Evolutionary conservation across 148 eudicot species (phyloP), one percentile per base, ranked within the genome.

Genomic region (Rhododendron ferrugineum): DNA sequence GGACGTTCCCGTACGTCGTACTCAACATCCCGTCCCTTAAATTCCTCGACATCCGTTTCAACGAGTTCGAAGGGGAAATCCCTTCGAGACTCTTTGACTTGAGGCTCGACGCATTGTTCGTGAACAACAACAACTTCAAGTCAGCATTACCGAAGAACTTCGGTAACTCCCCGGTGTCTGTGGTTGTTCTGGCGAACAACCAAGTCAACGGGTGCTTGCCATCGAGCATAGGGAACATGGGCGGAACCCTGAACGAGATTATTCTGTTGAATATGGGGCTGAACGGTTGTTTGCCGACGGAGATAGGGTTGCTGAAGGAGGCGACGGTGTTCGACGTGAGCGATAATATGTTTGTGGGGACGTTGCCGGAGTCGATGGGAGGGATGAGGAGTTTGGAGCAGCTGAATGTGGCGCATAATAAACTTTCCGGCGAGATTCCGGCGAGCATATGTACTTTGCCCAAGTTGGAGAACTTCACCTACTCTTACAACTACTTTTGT

Each of bases 161-260:
- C 6, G 96, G 93, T 0, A 91, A 92, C 78, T 94, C 94, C 0
- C 85, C 94, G 0, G 96, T 94, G 1, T 96, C 98, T 0, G 98
- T 91, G 0, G 54, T 96, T 4, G 98, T 94, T 0, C 2, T 94
- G 14, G 98, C 96, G 4, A 91, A 94, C 50, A 93, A 91, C 76
- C 82, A 91, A n/a, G 20, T 94, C 4, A 86, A 76, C 0, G 95
- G 96, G 9, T 96, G 98, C 88, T 86, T 96, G 40, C 98, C 98
- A 0, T 0, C 83, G 1, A 83, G 88, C 47, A 92, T 96, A 0
- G 84, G 86, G 4, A 87, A 92, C n/a, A 91, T 96, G 98, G 85
- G 80, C 0, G 76, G 32, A 2, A 94, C 93, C 4, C 83, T 96
- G 1, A 86, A 92, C 0, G 92, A 96, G 85, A 86, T 96, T 3